Evolutionary conservation across 2,329 filamentous ascomycete species (phyloP), one percentile per base, ranked within the genome.

Genomic region (Penicillium sp.): DNA sequence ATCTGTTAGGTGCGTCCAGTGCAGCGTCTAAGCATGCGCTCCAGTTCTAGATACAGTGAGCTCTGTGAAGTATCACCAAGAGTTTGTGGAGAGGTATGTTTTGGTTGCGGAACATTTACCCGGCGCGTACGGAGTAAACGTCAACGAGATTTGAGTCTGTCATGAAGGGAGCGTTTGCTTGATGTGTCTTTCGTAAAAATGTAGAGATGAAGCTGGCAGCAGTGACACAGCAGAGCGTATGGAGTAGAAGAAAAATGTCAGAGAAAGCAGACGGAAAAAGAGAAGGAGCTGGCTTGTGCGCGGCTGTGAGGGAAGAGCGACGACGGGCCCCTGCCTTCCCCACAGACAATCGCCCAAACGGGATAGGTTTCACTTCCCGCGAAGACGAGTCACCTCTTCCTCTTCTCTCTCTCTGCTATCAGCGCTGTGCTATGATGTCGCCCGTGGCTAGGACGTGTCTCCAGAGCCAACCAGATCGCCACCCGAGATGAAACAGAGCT

Each of bases 1-100:
- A 42, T 24, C n/a, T 33, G 35, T 24, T 48, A 49, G 33, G 24
- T 55, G 53, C 53, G 42, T 55, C 28, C 49, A 30, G 5, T 16
- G 30, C 30, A 35, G 30, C 11, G 30, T 30, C n/a, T 16, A 20
- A 46, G 53, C 46, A 46, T 46, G 40, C 40, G 40, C 46, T 56
- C 30, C 33, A 42, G 48, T 18, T 42, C 52, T 48, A 47, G 11
- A 47, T 38, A 40, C 30, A 46, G 51, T 21, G 35, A 53, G 40
- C n/a, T 47, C 50, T 46, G 42, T 26, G 26, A 47, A 53, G 50
- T 46, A 38, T 46, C 51, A 47, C 24, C 9, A 18, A 26, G 23
- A 35, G 16, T 21, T 5, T 45, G 11, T 45, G 38, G 12, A 20
- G 23, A 40, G 23, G n/a, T 40, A 11, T 7, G 30, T n/a, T n/a